Conservation (phyloP, 2,329 filamentous ascomycete genomes). For the Lachnellula occidentalis region DNA sequence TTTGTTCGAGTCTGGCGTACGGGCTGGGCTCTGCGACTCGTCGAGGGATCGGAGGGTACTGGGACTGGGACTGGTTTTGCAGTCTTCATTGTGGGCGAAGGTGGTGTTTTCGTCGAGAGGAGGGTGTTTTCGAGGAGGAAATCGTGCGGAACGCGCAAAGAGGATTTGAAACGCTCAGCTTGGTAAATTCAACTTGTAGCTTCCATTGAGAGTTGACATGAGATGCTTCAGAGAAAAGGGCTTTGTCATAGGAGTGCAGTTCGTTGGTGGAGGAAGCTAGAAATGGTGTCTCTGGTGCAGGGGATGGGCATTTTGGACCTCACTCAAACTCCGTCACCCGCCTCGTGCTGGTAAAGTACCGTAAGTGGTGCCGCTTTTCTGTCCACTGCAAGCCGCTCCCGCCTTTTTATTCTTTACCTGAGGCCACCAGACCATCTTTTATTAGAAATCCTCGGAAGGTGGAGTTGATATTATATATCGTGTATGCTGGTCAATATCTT, state of each 20-base stretch:
- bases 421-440: too few relatives aligned
- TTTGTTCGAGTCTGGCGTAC: slow-evolving; percentile 62
- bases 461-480: too few relatives aligned
- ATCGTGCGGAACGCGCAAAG: slow-evolving; percentile 19
- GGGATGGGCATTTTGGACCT: too few relatives aligned
- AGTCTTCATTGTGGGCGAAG: slow-evolving; percentile 30
- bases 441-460: too few relatives aligned
- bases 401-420: too few relatives aligned
- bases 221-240: slow-evolving; percentile 3
- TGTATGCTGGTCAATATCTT: too few relatives aligned
- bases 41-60: slow-evolving; percentile 28
- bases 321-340: neutral
- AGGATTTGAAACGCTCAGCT: slow-evolving; percentile 7
- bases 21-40: slow-evolving; percentile 57
- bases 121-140: slow-evolving; percentile 13
- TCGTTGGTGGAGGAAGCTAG: slow-evolving; percentile 1
- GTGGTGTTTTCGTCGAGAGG: slow-evolving; percentile 11
- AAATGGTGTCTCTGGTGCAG: neutral
- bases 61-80: slow-evolving; percentile 24
- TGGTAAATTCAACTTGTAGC: slow-evolving; percentile 9
- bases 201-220: slow-evolving; percentile 18
- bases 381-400: too few relatives aligned
- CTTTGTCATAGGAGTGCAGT: slow-evolving; percentile 8
- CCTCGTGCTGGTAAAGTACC: neutral
- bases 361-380: too few relatives aligned